Conservation (phyloP, 1,284 basidiomycete species). For the Xerocomus minutiporus region DNA sequence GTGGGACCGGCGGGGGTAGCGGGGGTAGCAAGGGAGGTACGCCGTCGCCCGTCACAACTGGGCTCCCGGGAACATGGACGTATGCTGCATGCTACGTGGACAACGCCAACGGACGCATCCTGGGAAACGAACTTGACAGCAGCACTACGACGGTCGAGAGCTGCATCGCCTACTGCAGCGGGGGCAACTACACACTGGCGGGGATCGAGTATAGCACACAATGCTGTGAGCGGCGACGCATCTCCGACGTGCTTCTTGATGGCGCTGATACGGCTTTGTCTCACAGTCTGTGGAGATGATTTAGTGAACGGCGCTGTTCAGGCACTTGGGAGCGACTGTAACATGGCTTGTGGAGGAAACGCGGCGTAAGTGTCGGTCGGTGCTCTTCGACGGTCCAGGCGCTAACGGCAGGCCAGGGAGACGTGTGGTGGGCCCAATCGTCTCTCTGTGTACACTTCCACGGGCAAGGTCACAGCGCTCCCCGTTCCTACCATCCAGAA, state of each 20-base stretch:
- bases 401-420: conserved; percentile 38
- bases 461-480: conserved; percentile 45
- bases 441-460: conserved; percentile 62
- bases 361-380: conserved; percentile 38
- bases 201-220: conserved; percentile 42
- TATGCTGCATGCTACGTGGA: conserved; percentile 42
- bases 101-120: conserved; percentile 49
- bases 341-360: conserved; percentile 64
- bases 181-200: conserved; percentile 45
- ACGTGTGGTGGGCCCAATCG: conserved; percentile 67
- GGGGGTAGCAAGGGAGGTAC: conserved; percentile 20
- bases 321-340: conserved; percentile 51
- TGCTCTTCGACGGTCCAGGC: neutral
- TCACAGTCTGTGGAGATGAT: conserved; percentile 57
- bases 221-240: conserved; percentile 49
- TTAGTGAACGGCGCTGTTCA: conserved; percentile 56
- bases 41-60: neutral
- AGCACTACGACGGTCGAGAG: conserved; percentile 39
- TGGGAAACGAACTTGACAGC: conserved; percentile 34
- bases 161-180: conserved; percentile 45
- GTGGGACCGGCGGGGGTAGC: neutral
- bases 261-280: conserved; percentile 8
- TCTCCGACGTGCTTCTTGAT: neutral
- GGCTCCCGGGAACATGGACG: conserved; percentile 42
- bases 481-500: conserved; percentile 57